Base-by-base conservation (phyloP, 2,329 filamentous ascomycete species). In the Aspergillus felis region DNA sequence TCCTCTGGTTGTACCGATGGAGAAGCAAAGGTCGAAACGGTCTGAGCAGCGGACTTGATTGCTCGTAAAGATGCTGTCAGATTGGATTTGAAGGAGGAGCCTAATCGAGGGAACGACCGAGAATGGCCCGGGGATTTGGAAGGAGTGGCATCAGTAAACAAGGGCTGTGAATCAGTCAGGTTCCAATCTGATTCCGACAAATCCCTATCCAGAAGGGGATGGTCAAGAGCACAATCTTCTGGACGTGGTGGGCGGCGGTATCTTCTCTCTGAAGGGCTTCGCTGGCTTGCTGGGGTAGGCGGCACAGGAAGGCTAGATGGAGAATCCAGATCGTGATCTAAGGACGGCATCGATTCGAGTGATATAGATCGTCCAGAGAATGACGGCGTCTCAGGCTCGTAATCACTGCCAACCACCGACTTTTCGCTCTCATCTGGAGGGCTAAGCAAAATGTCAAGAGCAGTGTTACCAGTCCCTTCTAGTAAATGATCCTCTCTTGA, bases 21-120 rank as follows among this genome's bases (percentile, higher is more conserved):
- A 17, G 81, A 79, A 17, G 82, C 79, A 61, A 86, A 82, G 53
- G 83, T 83, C 6, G 84, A 85, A 47, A 87, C 82, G 0, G 82
- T 84, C 56, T 82, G 84, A 10, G 84, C 84, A 0, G 83, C 83
- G 6, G 82, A 82, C 70, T 83, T 86, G 52, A 87, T 78, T 3
- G 82, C 84, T 59, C 84, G 81, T 22, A 87, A 70, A 0, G 85
- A 87, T 2, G 84, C 82, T 0, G 84, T 87, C 47, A 87, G 74
- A 59, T 87, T 87, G 0, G 85, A 87, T 60, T 83, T 86, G 73
- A 87, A 84, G 1, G 79, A 81, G 20, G 75, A 76, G 52, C 74
- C 74, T 4, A 78, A 61, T 54, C 79, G 78, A 48, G 78, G 76
- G 42, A 73, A 62, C 65, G 67, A 59, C 64, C 71, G 58, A 63